Conservation (phyloP, 177 flowering plant genomes). For the Viscum album region DNA sequence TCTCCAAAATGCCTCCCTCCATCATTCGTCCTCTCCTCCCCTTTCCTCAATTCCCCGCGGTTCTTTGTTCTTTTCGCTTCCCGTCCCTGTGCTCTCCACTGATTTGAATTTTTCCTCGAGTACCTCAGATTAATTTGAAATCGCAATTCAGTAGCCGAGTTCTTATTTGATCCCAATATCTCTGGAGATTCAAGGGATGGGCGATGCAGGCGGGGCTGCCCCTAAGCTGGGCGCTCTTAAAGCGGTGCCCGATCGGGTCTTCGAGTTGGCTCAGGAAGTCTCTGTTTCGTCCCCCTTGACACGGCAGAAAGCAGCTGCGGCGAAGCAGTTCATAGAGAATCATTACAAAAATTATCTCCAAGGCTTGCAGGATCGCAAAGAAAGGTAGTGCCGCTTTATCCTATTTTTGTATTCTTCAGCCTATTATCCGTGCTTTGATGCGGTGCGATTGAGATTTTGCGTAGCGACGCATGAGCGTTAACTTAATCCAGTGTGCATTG, state of each 20-base stretch:
- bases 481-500: too few species aligned
- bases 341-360: constrained; percentile 75
- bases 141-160: neutral
- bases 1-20: too few species aligned
- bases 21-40: too few species aligned
- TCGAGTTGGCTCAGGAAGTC: constrained; percentile 36
- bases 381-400: constrained; percentile 34
- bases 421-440: neutral
- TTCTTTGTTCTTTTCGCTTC: too few species aligned
- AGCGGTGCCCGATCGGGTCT: constrained; percentile 31
- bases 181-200: neutral
- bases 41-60: too few species aligned
- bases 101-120: neutral
- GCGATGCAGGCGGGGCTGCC: constrained; percentile 38
- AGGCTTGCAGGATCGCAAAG: constrained; percentile 75
- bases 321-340: constrained; percentile 86
- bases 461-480: too few species aligned
- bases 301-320: constrained; percentile 77
- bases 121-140: neutral
- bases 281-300: constrained; percentile 83
- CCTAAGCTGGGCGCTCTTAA: constrained; percentile 30
- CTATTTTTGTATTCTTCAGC: neutral
- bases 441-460: too few species aligned
- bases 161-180: neutral
- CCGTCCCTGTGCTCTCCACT: neutral